phyloP scores from a whole-genome alignment of 208 protist genomes.

The Leishmania tropica region DNA sequence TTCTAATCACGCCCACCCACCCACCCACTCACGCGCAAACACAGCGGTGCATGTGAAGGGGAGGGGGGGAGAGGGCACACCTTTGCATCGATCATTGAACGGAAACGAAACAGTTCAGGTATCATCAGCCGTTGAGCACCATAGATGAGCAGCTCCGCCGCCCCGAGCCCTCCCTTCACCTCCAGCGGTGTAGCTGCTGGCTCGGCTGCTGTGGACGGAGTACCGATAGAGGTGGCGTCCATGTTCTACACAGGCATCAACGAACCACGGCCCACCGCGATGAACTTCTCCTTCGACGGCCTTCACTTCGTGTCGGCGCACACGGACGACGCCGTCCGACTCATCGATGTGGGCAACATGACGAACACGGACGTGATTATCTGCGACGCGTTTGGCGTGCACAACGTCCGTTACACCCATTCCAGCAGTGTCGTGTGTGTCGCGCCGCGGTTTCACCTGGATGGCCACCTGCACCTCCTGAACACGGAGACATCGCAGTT shows the following conservation, averaged over 20 bases:
- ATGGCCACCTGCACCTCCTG: constrained; percentile 84
- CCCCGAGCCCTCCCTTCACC: constrained; percentile 13
- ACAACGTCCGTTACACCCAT: constrained; percentile 72
- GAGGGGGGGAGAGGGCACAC: no score
- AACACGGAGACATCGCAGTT: constrained; percentile 74
- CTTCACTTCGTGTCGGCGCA: constrained; percentile 70
- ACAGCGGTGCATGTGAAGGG: background rate
- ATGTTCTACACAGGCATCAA: constrained; percentile 75
- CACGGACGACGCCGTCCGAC: constrained; percentile 72
- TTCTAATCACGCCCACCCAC: background rate
- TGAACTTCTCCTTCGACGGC: constrained; percentile 82
- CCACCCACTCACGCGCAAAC: background rate
- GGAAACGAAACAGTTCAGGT: background rate
- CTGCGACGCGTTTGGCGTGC: constrained; percentile 65
- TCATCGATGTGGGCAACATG: constrained; percentile 66
- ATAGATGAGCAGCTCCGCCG: constrained; percentile 2
- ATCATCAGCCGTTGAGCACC: background rate
- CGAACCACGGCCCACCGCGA: constrained; percentile 68
- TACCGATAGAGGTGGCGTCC: constrained; percentile 61
- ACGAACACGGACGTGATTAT: constrained; percentile 52
- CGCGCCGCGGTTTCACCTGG: constrained; percentile 60
- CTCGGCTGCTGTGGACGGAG: background rate
- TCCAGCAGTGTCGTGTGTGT: constrained; percentile 66
- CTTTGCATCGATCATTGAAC: background rate
- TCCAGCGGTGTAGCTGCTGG: constrained; percentile 6